Base-by-base conservation (phyloP, 1,284 basidiomycete species). In the Amylostereum chailletii region DNA sequence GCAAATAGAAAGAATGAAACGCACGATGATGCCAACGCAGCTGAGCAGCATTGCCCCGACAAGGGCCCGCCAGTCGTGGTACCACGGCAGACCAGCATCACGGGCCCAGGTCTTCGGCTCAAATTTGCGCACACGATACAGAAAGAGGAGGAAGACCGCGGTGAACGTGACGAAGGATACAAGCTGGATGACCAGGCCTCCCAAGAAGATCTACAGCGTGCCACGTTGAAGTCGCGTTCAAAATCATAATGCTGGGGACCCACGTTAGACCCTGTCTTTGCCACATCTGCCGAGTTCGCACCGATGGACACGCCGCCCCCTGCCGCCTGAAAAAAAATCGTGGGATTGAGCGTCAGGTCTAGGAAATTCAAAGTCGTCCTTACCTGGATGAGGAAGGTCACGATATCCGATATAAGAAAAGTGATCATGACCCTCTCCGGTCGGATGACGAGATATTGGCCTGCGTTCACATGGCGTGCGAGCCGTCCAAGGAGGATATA, bases 351-450 rank as follows among this genome's bases (percentile, higher is more conserved):
- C 8, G 34, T 6, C 0, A 27, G 33, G 30, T 10, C 7, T 5
- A 7, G 11, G 31, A 11, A 5, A 29, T 8, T 6, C 2, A 34
- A 19, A 29, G 2, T 19, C 29, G 36, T 26, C 47, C 47, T 11
- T n/a, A 61, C 77, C 65, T 87, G 84, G 39, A 87, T 77, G 4
- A 85, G 64, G 67, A 87, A 87, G 0, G 83, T 87, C 7, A 71
- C 67, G 34, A 87, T 66, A 57, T 88, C 84, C 11, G 79, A 81
- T 0, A 67, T 61, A 46, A 82, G 66, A 54, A 81, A 84, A 4
- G 74, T 60, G 29, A 69, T 52, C 3, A 78, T 79, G 49, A 84
- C 77, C 41, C 71, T 68, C 38, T 69, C 68, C 9, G 79, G 71
- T 2, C 71, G 66, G 39, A 86, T 67, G 37, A 81, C 61, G n/a